Base-by-base conservation (phyloP, 192 early-diverging fungal species). In the Coemansia sp. region DNA sequence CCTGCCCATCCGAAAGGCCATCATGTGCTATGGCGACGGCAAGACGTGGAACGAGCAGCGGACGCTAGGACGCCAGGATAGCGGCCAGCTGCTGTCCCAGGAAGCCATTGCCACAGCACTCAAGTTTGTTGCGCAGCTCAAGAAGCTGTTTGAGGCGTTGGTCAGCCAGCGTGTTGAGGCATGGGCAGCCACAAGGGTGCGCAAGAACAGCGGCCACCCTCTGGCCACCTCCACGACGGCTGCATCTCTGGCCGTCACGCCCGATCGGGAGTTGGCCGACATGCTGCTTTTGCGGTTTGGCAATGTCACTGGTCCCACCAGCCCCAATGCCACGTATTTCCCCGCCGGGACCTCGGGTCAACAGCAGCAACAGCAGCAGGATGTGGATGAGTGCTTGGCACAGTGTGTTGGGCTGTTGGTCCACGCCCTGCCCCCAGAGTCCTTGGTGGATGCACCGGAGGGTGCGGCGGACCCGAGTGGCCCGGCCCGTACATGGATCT, bases 321-420 rank as follows among this genome's bases (percentile, higher is more conserved):
- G n/a, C 43, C 17, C 38, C 36, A 45, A 37, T 32, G 22, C n/a
- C 0, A 26, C 45, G 7, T 23, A 36, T 11, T n/a, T n/a, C n/a
- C n/a, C n/a, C n/a, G 11, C 6, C 23, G n/a, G 31, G 11, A 5
- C 38, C 11, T 17, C 25, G 5, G 26, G 16, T 11, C 38, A 31
- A 31, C 40, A 55, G 31, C 28, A 47, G 44, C 44, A 42, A 11
- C 52, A 54, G 44, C 85, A 87, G 50, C 87, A 89, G 42, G 87
- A 89, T 58, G 82, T 89, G 0, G 80, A 82, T 19, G 87, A 89
- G 52, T 85, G 84, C 44, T 84, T 89, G 80, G 77, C 67, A 2
- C 82, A 82, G 44, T 75, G 80, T 11, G 82, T 87, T 51, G 64
- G 71, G 4, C 57, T 82, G 8, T 51, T 89, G 2, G 77, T 76